Conservation (phyloP, 257 asterid genomes). For the Solanum chmielewskii region DNA sequence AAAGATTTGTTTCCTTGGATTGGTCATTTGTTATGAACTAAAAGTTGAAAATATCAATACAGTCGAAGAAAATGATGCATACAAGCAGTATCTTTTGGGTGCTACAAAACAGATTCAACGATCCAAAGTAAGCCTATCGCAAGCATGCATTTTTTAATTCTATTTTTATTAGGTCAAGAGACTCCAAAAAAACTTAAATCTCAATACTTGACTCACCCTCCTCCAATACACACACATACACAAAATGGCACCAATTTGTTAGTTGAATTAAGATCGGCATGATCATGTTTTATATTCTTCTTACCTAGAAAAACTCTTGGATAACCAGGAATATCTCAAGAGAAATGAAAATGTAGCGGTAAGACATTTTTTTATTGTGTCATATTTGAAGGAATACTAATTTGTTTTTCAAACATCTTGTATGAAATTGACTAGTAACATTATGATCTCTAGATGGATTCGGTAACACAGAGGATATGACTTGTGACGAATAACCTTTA, state of each 20-base stretch:
- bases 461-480: too few species aligned
- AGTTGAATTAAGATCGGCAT: background rate
- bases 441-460: background rate
- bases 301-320: background rate
- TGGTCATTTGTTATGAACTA: background rate
- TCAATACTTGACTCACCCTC: too few species aligned
- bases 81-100: background rate
- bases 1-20: background rate
- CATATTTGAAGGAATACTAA: background rate
- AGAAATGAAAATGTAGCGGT: too few species aligned
- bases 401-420: too few species aligned
- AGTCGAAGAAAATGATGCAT: background rate
- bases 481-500: background rate
- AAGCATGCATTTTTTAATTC: too few species aligned
- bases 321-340: background rate
- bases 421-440: too few species aligned
- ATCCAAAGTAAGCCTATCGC: background rate
- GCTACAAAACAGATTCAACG: background rate
- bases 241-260: too few species aligned
- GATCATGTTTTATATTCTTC: background rate
- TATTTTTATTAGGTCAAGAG: too few species aligned
- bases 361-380: background rate
- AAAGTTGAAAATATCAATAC: background rate
- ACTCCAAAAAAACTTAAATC: too few species aligned
- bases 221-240: too few species aligned